A percentile compares a stretch with the other conserved stretches of the same genome.
Evolutionary conservation across 1,284 basidiomycete genomes (phyloP).

Genomic region (Agaricales sp.): DNA sequence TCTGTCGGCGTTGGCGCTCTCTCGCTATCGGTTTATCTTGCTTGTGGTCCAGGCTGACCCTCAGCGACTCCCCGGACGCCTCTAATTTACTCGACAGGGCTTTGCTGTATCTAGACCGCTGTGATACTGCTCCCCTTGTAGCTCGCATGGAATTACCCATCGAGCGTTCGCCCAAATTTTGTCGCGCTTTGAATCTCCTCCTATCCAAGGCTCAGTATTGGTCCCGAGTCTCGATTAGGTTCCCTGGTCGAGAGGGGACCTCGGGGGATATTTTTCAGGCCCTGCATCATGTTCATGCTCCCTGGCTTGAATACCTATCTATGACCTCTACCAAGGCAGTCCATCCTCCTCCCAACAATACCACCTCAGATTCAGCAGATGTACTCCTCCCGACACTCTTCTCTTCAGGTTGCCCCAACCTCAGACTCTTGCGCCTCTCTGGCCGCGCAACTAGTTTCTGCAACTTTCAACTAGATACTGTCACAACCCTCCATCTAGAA

Average conservation of each 20-base stretch:
- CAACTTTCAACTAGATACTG: constrained; percentile 23
- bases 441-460: constrained; percentile 30
- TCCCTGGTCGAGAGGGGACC: background rate
- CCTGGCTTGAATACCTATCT: background rate
- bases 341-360: constrained; percentile 18
- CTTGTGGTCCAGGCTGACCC: constrained; percentile 28
- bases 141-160: constrained; percentile 19
- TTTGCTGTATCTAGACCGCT: constrained; percentile 24
- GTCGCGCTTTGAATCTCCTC: constrained; percentile 6
- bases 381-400: constrained; percentile 8
- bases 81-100: constrained; percentile 16
- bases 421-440: constrained; percentile 28
- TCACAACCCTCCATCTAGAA: constrained; percentile 33
- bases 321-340: background rate
- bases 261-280: background rate
- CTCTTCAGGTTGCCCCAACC: constrained; percentile 18
- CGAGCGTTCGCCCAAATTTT: background rate
- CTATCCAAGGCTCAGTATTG: background rate
- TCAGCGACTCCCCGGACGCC: constrained; percentile 11
- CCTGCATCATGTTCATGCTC: background rate
- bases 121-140: constrained; percentile 20
- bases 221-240: background rate
- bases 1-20: constrained; percentile 25
- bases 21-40: constrained; percentile 24
- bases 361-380: constrained; percentile 8